Evolutionary conservation across 2,329 filamentous ascomycete genomes (phyloP), one percentile per base, ranked within the genome.

Genomic region (Diaporthe ampelina): DNA sequence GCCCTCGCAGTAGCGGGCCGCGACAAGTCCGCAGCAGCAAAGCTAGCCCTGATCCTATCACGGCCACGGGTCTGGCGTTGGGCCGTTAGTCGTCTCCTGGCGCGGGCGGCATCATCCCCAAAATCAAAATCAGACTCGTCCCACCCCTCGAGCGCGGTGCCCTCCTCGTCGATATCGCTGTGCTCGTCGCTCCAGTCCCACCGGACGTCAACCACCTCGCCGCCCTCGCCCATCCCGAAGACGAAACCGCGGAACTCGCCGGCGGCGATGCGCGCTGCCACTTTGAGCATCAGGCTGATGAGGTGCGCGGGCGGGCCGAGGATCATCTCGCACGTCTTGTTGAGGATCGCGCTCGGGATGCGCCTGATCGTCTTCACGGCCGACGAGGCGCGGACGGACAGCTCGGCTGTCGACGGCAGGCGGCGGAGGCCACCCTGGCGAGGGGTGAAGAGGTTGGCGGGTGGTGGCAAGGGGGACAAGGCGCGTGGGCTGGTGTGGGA

Each of bases 231-330:
- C 70, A 86, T 84, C 15, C 89, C 89, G 68, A 88, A 87, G 70
- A 91, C 86, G 77, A 89, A 83, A 76, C 90, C 93, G 79, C 89
- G 85, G 92, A 89, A 91, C 83, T 90, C 87, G 24, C 89, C 90
- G 40, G 87, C 87, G 1, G 92, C 89, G 76, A 98, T 94, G 76
- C 90, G 91, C 0, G 94, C 92, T 0, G 95, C 94, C 73, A 98
- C 94, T 73, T 91, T 91, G 6, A 98, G 88, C 88, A 98, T 95
- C 54, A 97, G 86, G 35, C 91, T 88, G 48, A 97, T 89, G 2
- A 97, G 88, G 78, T 95, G 91, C 21, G 92, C 90, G 0, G 95
- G 95, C n/a, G 95, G 95, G 0, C 94, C 91, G 19, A 98, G 85
- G 5, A 97, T 88, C 40, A 97, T 88, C 69, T 94, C 91, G 76